A percentile compares a stretch with the other conserved stretches of the same genome.
These are phyloP conservation scores for Petunia hybrid DNA, from an alignment of 305 asterid genomes.

Conservation along the genomic window DNA sequence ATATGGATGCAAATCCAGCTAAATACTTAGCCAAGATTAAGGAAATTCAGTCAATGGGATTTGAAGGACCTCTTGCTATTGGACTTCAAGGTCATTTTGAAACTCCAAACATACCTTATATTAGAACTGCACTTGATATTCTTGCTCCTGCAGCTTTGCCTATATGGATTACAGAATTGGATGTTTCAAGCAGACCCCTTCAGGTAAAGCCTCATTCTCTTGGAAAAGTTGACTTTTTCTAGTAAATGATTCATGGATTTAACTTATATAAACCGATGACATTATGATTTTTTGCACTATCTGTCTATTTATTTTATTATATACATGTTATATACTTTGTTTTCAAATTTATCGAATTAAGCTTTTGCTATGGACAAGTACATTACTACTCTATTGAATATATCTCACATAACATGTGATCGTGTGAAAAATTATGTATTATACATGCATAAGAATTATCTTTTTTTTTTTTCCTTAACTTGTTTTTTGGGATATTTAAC, in stretches of 20 bases:
- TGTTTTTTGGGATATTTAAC: background rate
- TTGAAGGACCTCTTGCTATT: slow-evolving; percentile 48
- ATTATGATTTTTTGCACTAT: no score
- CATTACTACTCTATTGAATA: no score
- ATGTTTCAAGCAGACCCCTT: slow-evolving; percentile 34
- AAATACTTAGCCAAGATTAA: slow-evolving; percentile 46
- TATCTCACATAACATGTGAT: no score
- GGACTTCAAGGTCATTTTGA: slow-evolving; percentile 52
- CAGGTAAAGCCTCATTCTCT: slow-evolving; percentile 31
- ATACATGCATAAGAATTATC: background rate
- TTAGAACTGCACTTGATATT: slow-evolving; percentile 52
- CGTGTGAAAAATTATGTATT: background rate
- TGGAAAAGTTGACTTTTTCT: no score
- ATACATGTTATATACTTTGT: no score
- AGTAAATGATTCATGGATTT: no score
- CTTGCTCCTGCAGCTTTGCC: slow-evolving; percentile 48
- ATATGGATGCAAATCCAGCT: slow-evolving; percentile 35
- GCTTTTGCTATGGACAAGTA: no score
- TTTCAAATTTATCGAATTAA: no score
- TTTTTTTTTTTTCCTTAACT: no score
- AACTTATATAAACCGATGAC: no score
- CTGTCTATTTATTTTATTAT: no score
- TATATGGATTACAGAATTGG: slow-evolving; percentile 60
- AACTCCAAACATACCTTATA: slow-evolving; percentile 41
- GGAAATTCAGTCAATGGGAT: slow-evolving; percentile 40